These are phyloP conservation scores for Trichomonascaceae sp. DNA, from an alignment of 1,139 yeast genomes.

Conservation along the genomic window DNA sequence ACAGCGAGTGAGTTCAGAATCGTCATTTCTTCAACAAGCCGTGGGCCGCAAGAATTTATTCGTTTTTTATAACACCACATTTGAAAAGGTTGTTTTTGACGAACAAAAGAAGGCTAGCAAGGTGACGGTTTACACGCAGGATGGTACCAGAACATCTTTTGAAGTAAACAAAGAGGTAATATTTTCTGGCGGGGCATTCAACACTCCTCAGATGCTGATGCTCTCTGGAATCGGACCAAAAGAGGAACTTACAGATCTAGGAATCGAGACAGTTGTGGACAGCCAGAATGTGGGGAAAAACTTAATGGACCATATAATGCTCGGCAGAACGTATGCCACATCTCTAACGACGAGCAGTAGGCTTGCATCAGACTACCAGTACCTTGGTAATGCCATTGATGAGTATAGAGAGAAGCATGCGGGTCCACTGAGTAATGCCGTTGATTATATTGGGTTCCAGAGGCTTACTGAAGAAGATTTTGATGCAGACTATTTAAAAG, in stretches of 20 bases:
- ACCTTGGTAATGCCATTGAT: neutral
- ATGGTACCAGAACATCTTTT: slow-evolving; percentile 20
- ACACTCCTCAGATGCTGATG: slow-evolving; percentile 28
- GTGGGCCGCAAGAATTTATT: neutral
- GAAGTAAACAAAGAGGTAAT: slow-evolving; percentile 26
- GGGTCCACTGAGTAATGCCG: neutral
- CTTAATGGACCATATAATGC: slow-evolving; percentile 25
- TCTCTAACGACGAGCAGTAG: neutral
- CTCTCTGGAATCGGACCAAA: slow-evolving; percentile 28
- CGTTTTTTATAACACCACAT: neutral
- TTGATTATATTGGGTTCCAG: neutral
- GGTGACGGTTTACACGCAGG: slow-evolving; percentile 20
- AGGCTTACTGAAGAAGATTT: neutral
- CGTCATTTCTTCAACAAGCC: neutral
- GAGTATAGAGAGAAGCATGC: neutral
- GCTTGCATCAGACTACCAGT: neutral
- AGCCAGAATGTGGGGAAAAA: slow-evolving; percentile 27
- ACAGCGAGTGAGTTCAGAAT: neutral
- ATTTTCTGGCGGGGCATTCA: slow-evolving; percentile 28
- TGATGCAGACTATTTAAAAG: neutral
- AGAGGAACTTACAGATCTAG: slow-evolving; percentile 20
- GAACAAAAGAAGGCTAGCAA: slow-evolving; percentile 16
- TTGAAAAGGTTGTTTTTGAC: neutral
- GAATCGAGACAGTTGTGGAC: slow-evolving; percentile 25
- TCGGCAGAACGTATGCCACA: neutral